Evolutionary conservation across 495 filamentous ascomycete genomes (phyloP).

Genomic region (Penicillium dipodomyicola): DNA sequence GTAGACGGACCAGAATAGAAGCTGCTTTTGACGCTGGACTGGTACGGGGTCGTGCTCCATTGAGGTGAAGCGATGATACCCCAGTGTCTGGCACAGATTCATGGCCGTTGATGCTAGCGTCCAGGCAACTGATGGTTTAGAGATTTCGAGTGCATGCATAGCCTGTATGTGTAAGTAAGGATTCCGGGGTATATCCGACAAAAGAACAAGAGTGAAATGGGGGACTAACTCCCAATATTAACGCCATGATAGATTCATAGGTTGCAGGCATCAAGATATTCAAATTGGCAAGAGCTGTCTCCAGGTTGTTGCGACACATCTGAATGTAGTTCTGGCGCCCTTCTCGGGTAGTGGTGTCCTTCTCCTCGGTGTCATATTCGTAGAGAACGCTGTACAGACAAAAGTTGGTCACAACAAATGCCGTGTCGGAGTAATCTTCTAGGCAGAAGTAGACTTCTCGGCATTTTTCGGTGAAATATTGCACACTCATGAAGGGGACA

Average conservation of each 20-base stretch:
- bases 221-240: conserved; percentile 54
- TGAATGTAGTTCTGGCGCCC: conserved; percentile 40
- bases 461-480: conserved; percentile 58
- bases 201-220: neutral
- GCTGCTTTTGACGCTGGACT: conserved; percentile 36
- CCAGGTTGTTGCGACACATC: conserved; percentile 56
- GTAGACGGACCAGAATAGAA: conserved; percentile 64
- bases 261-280: conserved; percentile 57
- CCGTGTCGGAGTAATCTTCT: conserved; percentile 54
- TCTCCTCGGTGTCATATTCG: conserved; percentile 41
- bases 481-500: conserved; percentile 44
- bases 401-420: conserved; percentile 56
- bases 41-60: conserved; percentile 45
- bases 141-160: conserved; percentile 59
- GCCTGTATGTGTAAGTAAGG: conserved; percentile 27
- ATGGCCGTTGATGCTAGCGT: conserved; percentile 56
- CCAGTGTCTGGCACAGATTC: conserved; percentile 60
- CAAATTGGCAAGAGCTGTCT: conserved; percentile 55
- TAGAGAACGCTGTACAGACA: conserved; percentile 57
- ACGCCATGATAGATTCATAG: conserved; percentile 56
- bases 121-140: conserved; percentile 63
- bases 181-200: neutral
- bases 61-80: conserved; percentile 57
- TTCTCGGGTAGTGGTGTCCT: conserved; percentile 27
- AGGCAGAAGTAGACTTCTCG: conserved; percentile 58